A percentile compares a stretch with the other conserved stretches of the same genome.
phyloP scores from a whole-genome alignment of 306 rosid species.

The Quercus dentata region DNA sequence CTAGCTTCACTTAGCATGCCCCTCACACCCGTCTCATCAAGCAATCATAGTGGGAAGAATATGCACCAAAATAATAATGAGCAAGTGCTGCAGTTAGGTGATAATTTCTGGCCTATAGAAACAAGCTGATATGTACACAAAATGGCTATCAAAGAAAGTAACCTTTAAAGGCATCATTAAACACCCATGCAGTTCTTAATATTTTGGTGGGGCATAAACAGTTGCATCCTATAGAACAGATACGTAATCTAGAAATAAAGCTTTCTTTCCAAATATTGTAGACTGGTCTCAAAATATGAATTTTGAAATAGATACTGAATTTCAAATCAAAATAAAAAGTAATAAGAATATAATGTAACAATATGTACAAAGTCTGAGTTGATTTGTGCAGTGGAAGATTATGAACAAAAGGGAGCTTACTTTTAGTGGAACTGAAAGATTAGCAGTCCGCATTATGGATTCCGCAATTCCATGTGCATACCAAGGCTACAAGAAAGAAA shows the following conservation, averaged over 20 bases:
- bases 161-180: background rate
- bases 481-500: slow-evolving; percentile 70
- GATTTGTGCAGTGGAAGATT: background rate
- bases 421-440: slow-evolving; percentile 91
- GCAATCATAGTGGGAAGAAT: background rate
- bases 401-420: slow-evolving; percentile 44
- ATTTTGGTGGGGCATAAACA: background rate
- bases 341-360: slow-evolving; percentile 11
- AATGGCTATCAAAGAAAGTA: background rate
- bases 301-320: background rate
- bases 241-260: background rate
- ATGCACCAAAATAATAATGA: background rate
- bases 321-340: background rate
- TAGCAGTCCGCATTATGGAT: slow-evolving; percentile 97
- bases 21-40: background rate
- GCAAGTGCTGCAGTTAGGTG: background rate
- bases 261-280: background rate
- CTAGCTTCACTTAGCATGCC: background rate
- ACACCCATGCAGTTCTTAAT: background rate
- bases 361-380: background rate
- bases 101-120: background rate
- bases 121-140: background rate
- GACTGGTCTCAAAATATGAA: background rate
- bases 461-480: slow-evolving; percentile 98
- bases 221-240: background rate